phyloP scores from a whole-genome alignment of 176 grass and related monocot species.

The Avena insularis region DNA sequence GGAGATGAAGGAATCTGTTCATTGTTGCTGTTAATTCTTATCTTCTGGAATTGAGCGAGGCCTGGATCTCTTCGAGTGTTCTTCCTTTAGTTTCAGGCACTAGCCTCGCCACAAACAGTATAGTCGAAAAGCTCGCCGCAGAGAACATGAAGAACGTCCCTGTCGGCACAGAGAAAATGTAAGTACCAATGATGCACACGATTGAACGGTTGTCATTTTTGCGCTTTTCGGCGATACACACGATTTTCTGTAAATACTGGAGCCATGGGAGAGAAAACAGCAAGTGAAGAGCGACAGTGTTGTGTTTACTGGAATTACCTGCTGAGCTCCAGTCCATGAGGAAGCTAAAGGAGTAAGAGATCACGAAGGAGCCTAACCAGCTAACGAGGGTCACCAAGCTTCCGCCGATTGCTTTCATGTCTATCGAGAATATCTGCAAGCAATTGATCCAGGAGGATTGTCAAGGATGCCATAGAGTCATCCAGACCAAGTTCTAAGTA shows the following conservation, averaged over 20 bases:
- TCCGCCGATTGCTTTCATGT: slow-evolving; percentile 86
- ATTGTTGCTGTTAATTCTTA: slow-evolving; percentile 20
- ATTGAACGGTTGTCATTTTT: neutral
- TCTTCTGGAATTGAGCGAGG: slow-evolving; percentile 49
- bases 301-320: slow-evolving; percentile 47
- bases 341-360: slow-evolving; percentile 77
- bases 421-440: slow-evolving; percentile 77
- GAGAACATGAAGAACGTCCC: slow-evolving; percentile 87
- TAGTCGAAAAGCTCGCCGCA: slow-evolving; percentile 54
- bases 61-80: slow-evolving; percentile 84
- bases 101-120: slow-evolving; percentile 65
- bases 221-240: neutral
- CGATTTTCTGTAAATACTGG: neutral
- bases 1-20: neutral
- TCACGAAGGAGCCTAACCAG: slow-evolving; percentile 70
- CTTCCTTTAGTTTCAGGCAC: slow-evolving; percentile 88
- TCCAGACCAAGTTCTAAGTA: neutral
- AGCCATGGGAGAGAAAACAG: neutral
- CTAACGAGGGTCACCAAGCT: slow-evolving; percentile 77
- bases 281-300: slow-evolving; percentile 2
- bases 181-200: neutral
- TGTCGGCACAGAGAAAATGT: slow-evolving; percentile 38
- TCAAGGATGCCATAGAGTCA: neutral
- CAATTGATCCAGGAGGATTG: slow-evolving; percentile 10
- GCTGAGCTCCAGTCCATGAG: slow-evolving; percentile 78